Evolutionary conservation across 352 stramenopile species (phyloP).

Genomic region (Thalassiosira ordinaria): DNA sequence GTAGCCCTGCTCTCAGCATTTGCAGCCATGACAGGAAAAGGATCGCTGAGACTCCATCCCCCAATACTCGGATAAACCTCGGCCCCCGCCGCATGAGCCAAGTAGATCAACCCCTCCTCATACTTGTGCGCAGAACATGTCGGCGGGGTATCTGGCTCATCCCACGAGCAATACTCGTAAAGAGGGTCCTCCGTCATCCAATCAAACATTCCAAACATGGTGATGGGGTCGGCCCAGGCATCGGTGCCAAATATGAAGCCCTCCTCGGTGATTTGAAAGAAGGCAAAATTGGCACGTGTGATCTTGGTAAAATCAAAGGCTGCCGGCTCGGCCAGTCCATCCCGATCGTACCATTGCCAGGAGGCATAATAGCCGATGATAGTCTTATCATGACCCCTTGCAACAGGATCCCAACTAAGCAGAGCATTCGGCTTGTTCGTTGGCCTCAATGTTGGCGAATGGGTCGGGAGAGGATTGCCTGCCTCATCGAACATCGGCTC

Average conservation of each 20-base stretch:
- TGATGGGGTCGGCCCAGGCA: constrained; percentile 23
- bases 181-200: neutral
- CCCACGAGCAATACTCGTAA: constrained; percentile 20
- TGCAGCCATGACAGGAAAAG: constrained; percentile 28
- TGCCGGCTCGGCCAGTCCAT: constrained; percentile 8
- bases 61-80: constrained; percentile 37
- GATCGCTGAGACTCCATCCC: constrained; percentile 37
- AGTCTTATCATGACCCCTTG: neutral
- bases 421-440: neutral
- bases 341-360: constrained; percentile 37
- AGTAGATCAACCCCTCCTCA: constrained; percentile 37
- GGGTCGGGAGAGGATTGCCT: neutral
- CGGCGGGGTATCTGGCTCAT: constrained; percentile 3
- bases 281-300: constrained; percentile 42
- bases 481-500: neutral
- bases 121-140: constrained; percentile 23
- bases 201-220: neutral
- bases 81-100: constrained; percentile 29
- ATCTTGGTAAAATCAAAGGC: constrained; percentile 37
- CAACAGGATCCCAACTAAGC: neutral
- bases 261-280: constrained; percentile 30
- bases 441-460: neutral
- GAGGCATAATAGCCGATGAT: constrained; percentile 13
- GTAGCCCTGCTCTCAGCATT: neutral
- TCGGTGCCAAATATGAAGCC: constrained; percentile 34